phyloP scores from a whole-genome alignment of 148 eudicot genomes.

The Tetragonia tetragonoides region DNA sequence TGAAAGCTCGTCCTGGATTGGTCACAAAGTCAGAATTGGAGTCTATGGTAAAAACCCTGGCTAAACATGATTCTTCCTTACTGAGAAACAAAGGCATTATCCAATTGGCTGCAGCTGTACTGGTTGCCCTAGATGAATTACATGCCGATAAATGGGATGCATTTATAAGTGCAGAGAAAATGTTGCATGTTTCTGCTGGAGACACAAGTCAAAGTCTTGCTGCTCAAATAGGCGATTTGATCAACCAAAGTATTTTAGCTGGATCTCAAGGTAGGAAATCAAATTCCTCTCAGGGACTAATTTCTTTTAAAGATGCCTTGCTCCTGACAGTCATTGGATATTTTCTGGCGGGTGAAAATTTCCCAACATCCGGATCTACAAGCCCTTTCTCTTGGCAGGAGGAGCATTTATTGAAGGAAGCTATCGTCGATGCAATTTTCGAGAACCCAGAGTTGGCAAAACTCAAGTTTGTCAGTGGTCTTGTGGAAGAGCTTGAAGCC shows the following conservation, averaged over 20 bases:
- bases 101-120: conserved; percentile 73
- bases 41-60: conserved; percentile 62
- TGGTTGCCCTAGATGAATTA: conserved; percentile 62
- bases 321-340: conserved; percentile 74
- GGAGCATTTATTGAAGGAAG: conserved; percentile 90
- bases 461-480: conserved; percentile 65
- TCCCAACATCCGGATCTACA: conserved; percentile 85
- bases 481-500: conserved; percentile 59
- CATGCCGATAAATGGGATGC: conserved; percentile 84
- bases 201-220: conserved; percentile 97
- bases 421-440: conserved; percentile 81
- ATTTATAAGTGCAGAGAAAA: conserved; percentile 92
- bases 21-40: conserved; percentile 67
- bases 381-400: conserved; percentile 99
- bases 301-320: conserved; percentile 73
- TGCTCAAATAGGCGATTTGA: conserved; percentile 86
- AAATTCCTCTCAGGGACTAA: conserved; percentile 52
- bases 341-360: conserved; percentile 86
- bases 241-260: conserved; percentile 68
- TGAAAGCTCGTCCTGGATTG: conserved; percentile 69
- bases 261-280: conserved; percentile 41
- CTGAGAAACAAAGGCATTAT: conserved; percentile 83
- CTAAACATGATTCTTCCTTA: conserved; percentile 58
- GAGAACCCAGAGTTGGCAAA: conserved; percentile 69
- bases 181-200: conserved; percentile 77